Evolutionary conservation across 352 stramenopile genomes (phyloP).

Genomic region (Phytopythium cucurbitacearum): DNA sequence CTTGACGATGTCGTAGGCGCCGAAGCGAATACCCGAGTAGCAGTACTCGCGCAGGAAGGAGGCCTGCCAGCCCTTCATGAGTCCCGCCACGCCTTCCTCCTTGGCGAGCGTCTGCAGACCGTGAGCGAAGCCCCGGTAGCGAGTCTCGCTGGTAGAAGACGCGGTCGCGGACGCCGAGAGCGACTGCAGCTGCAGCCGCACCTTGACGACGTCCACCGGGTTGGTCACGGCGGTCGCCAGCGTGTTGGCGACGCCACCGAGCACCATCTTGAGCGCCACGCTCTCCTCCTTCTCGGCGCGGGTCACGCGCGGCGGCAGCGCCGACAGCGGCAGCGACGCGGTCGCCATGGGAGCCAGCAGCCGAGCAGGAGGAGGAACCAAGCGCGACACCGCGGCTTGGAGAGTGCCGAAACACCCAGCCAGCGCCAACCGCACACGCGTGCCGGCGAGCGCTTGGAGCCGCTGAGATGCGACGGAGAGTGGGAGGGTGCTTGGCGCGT

Average conservation of each 20-base stretch:
- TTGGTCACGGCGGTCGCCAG: slow-evolving; percentile 38
- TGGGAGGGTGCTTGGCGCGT: background rate
- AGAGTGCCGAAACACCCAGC: too few species aligned
- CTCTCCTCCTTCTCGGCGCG: slow-evolving; percentile 37
- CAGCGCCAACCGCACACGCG: too few species aligned
- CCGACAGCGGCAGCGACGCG: slow-evolving; percentile 7
- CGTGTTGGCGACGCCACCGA: slow-evolving; percentile 53
- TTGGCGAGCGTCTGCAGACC: slow-evolving; percentile 47
- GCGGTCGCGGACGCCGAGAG: slow-evolving; percentile 4
- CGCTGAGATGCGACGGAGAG: background rate
- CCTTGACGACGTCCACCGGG: slow-evolving; percentile 59
- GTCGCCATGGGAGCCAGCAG: background rate
- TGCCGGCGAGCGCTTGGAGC: too few species aligned
- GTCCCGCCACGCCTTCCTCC: slow-evolving; percentile 52
- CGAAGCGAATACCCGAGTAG: slow-evolving; percentile 78
- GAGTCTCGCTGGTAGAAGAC: slow-evolving; percentile 14
- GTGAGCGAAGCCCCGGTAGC: slow-evolving; percentile 56
- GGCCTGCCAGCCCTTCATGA: slow-evolving; percentile 57
- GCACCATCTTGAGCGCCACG: slow-evolving; percentile 46
- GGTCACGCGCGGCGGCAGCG: slow-evolving; percentile 11
- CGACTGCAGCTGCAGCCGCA: slow-evolving; percentile 31
- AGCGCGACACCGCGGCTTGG: background rate
- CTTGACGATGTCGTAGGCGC: slow-evolving; percentile 77
- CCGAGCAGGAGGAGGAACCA: background rate
- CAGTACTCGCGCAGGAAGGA: slow-evolving; percentile 64